Evolutionary conservation across 2,329 filamentous ascomycete genomes (phyloP).

Genomic region (Neonectria sp.): DNA sequence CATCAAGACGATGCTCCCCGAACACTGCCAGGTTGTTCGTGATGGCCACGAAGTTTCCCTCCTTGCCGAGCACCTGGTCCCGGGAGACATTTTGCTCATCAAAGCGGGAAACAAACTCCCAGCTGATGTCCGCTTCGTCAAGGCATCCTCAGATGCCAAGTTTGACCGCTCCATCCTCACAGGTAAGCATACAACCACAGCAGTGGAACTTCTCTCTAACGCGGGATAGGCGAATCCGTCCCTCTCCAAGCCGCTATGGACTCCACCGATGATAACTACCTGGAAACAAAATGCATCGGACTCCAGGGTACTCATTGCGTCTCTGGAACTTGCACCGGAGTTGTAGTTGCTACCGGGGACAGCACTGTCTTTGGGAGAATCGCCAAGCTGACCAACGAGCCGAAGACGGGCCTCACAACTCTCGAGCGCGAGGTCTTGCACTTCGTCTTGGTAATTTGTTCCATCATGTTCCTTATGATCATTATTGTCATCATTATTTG

Average conservation of each 20-base stretch:
- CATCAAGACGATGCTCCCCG: conserved; percentile 85
- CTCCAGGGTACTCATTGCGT: conserved; percentile 86
- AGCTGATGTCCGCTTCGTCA: conserved; percentile 79
- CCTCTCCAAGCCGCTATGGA: conserved; percentile 75
- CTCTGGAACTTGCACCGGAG: conserved; percentile 75
- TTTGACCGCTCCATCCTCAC: conserved; percentile 82
- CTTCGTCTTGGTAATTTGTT: conserved; percentile 80
- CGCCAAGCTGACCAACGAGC: conserved; percentile 79
- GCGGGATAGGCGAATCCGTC: conserved; percentile 70
- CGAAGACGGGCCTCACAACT: conserved; percentile 77
- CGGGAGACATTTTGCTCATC: conserved; percentile 78
- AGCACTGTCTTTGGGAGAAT: conserved; percentile 83
- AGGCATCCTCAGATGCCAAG: conserved; percentile 77
- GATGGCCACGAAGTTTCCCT: conserved; percentile 67
- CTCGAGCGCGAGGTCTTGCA: conserved; percentile 81
- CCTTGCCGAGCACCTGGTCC: conserved; percentile 74
- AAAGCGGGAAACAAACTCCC: conserved; percentile 82
- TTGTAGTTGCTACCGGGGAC: conserved; percentile 82
- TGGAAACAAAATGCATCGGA: conserved; percentile 83
- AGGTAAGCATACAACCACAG: conserved; percentile 13
- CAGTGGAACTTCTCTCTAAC: conserved; percentile 1
- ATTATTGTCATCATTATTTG: conserved; percentile 76
- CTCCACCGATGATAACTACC: conserved; percentile 80
- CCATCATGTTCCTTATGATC: conserved; percentile 77
- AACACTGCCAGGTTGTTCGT: conserved; percentile 76